Conservation (phyloP, 2,329 filamentous ascomycete species). For the Alternaria triticimaculans region DNA sequence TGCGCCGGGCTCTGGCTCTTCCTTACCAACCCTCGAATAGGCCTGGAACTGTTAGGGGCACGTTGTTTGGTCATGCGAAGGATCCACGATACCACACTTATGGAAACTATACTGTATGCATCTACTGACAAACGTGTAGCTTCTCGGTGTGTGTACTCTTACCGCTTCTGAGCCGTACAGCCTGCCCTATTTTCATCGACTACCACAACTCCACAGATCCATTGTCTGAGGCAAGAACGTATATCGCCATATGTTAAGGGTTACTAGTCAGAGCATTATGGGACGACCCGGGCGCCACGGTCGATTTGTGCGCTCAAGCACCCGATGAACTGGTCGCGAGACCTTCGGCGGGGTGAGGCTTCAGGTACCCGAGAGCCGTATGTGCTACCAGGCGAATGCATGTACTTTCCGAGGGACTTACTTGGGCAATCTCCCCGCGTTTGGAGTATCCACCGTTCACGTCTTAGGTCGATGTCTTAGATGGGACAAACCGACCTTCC, state of each 20-base stretch:
- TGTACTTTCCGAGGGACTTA: conserved; percentile 32
- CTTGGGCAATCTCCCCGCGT: conserved; percentile 30
- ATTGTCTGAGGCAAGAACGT: not conserved
- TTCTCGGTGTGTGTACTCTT: not conserved
- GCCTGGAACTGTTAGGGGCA: not conserved
- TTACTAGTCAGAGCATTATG: not conserved
- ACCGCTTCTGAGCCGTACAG: not conserved
- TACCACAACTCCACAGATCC: not conserved
- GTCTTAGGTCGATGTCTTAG: conserved; percentile 31
- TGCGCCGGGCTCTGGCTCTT: not conserved
- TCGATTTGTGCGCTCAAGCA: conserved; percentile 4
- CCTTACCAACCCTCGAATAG: not conserved
- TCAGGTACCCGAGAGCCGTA: conserved; percentile 21
- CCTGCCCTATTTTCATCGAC: not conserved
- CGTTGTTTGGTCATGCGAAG: conserved; percentile 8
- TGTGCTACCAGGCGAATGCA: conserved; percentile 27
- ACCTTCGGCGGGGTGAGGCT: conserved; percentile 15
- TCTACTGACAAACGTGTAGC: not conserved
- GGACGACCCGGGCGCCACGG: not conserved
- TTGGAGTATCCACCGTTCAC: conserved; percentile 25
- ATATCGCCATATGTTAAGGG: not conserved
- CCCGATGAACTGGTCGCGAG: conserved; percentile 9
- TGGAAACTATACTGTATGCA: not conserved
- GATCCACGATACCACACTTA: not conserved
- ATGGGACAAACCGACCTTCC: conserved; percentile 31